Percentiles rank a stretch among this genome's conserved stretches.
Conservation (phyloP, 140 eudicot genomes). For the Anethum foeniculum region DNA sequence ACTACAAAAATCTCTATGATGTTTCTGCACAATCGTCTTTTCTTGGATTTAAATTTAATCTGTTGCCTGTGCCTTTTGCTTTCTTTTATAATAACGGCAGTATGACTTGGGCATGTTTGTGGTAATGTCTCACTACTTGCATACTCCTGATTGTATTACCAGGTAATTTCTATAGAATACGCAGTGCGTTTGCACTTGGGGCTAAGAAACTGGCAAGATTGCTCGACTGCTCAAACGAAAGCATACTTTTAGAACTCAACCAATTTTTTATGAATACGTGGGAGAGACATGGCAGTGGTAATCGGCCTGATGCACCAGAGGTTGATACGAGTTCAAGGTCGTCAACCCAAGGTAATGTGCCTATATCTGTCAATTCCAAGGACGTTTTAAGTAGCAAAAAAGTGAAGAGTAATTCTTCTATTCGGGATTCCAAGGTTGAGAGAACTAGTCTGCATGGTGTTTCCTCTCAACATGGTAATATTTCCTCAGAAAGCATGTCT, state of each 20-base stretch:
- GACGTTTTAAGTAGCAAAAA: slow-evolving; percentile 27
- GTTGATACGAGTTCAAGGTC: slow-evolving; percentile 22
- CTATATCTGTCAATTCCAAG: slow-evolving; percentile 19
- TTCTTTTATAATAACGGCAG: background rate
- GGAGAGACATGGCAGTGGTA: slow-evolving; percentile 73
- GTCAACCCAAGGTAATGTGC: slow-evolving; percentile 15
- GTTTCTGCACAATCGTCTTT: background rate
- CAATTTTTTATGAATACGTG: slow-evolving; percentile 67
- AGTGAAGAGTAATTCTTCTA: slow-evolving; percentile 19
- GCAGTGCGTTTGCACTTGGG: slow-evolving; percentile 76
- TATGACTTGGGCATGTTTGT: background rate
- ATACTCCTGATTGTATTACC: slow-evolving; percentile 7
- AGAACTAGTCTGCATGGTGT: slow-evolving; percentile 8
- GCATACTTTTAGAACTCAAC: slow-evolving; percentile 49
- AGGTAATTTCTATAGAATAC: slow-evolving; percentile 80
- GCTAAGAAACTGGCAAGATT: slow-evolving; percentile 63
- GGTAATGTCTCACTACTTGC: background rate
- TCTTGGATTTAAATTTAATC: background rate
- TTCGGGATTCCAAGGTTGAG: slow-evolving; percentile 27
- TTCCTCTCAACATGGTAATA: slow-evolving; percentile 22
- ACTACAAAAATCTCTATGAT: background rate
- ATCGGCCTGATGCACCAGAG: slow-evolving; percentile 67
- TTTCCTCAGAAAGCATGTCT: slow-evolving; percentile 30
- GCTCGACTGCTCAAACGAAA: slow-evolving; percentile 67
- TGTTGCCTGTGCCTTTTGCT: background rate